Evolutionary conservation across 2,329 filamentous ascomycete genomes (phyloP).

Genomic region (Neonectria hederae): DNA sequence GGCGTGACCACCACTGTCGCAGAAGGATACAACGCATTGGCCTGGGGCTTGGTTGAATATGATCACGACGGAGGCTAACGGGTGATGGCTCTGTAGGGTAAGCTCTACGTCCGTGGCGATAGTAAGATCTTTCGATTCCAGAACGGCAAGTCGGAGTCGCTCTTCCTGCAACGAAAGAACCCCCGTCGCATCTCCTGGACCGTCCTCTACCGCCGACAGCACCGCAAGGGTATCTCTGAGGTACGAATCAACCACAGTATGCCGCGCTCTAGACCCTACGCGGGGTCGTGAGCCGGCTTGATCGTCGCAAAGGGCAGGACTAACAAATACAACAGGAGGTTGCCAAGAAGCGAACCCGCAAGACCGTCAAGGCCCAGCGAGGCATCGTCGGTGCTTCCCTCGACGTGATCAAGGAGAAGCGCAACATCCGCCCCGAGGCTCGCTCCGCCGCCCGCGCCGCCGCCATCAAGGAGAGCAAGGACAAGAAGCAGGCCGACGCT

Average conservation of each 20-base stretch:
- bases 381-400: constrained; percentile 99
- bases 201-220: constrained; percentile 95
- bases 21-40: constrained; percentile 26
- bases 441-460: constrained; percentile 87
- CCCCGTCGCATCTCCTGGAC: constrained; percentile 99
- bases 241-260: constrained; percentile 65
- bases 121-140: constrained; percentile 99
- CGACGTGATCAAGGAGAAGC: constrained; percentile 99
- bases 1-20: constrained; percentile 20
- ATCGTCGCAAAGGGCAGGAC: constrained; percentile 35
- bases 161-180: constrained; percentile 99
- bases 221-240: constrained; percentile 99
- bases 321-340: constrained; percentile 80
- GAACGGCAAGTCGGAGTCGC: constrained; percentile 99
- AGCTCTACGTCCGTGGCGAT: constrained; percentile 99
- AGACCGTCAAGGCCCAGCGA: constrained; percentile 98
- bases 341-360: constrained; percentile 99
- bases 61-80: constrained; percentile 43
- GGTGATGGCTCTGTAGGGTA: constrained; percentile 73
- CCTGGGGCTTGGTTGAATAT: constrained; percentile 21
- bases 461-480: constrained; percentile 98
- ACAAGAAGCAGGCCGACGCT: constrained; percentile 91
- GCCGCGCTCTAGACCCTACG: not conserved
- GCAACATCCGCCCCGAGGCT: constrained; percentile 92
- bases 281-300: not conserved